phyloP scores from a whole-genome alignment of 352 stramenopile species.

The Peronospora belbahrii region DNA sequence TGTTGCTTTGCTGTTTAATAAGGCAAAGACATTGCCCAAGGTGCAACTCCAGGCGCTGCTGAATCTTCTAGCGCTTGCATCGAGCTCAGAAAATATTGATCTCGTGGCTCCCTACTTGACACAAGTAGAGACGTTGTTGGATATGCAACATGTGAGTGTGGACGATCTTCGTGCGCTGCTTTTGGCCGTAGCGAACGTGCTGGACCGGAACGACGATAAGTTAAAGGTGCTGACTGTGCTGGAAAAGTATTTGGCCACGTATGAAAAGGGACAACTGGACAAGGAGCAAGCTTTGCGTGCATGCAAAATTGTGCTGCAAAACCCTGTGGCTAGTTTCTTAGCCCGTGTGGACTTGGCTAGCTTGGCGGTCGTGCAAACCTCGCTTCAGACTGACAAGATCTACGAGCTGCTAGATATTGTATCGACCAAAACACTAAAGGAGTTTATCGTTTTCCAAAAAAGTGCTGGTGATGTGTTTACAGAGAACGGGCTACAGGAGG shows the following conservation, averaged over 20 bases:
- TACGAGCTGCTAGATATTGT: conserved; percentile 89
- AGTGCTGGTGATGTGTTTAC: conserved; percentile 55
- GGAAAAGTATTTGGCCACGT: conserved; percentile 69
- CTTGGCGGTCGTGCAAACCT: conserved; percentile 64
- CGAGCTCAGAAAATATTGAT: conserved; percentile 44
- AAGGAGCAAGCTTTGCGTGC: conserved; percentile 74
- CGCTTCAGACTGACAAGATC: conserved; percentile 64
- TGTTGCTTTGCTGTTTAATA: conserved; percentile 70
- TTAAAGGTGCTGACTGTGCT: conserved; percentile 61
- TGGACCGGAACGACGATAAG: conserved; percentile 46
- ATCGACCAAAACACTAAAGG: conserved; percentile 86
- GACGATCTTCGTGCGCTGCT: conserved; percentile 55
- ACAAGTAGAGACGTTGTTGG: conserved; percentile 51
- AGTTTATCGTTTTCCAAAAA: conserved; percentile 83
- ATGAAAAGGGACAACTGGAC: conserved; percentile 33
- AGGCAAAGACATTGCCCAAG: conserved; percentile 42
- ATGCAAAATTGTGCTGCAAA: conserved; percentile 78
- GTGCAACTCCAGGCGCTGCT: conserved; percentile 68
- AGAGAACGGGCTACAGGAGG: conserved; percentile 46
- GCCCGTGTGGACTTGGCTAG: conserved; percentile 83
- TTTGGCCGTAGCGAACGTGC: conserved; percentile 60
- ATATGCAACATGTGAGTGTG: conserved; percentile 31
- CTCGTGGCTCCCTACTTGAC: conserved; percentile 69
- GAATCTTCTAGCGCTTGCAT: conserved; percentile 48
- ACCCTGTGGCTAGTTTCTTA: conserved; percentile 87